Evolutionary conservation across 2,329 filamentous ascomycete species (phyloP), one percentile per base, ranked within the genome.

Genomic region (Aciculosporium take): DNA sequence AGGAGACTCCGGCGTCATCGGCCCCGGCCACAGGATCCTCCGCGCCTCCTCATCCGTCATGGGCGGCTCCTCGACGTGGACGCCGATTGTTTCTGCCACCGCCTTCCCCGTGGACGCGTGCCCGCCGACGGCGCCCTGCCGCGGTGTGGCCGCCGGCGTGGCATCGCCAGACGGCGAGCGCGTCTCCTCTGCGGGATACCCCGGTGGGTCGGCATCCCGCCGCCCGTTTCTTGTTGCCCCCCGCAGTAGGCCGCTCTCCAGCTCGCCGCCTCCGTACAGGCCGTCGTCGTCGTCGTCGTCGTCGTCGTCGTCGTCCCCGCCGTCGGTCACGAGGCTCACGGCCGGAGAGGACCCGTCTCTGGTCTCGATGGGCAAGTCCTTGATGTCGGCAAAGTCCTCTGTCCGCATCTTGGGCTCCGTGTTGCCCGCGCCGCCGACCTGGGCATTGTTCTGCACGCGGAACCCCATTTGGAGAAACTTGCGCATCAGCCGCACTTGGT

Each of bases 11-110:
- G 48, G 29, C 1, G 55, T 46, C 0, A 47, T 44, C 2, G 50
- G 46, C 4, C 62, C 58, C 1, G 61, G 60, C 63, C 63, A 65
- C 1, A 66, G 47, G 15, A 66, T 65, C 27, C 55, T 52, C 2
- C 50, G 50, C 2, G 62, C 63, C 39, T 65, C 61, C 29, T 65
- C 62, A 2, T 59, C 57, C 3, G 63, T 65, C 49, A 65, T 56
- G 0, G 56, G 57, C 4, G 56, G 48, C 30, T 60, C 57, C 12
- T 57, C 52, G 3, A 47, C 37, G 15, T 30, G 36, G 5, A 40
- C 12, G 17, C 42, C 5, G 13, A 24, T 18, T 15, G 21, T n/a
- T n/a, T n/a, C n/a, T n/a, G n/a, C n/a, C n/a, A n/a, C n/a, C n/a
- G n/a, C n/a, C n/a, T n/a, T n/a, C n/a, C n/a, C n/a, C 20, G 41